These are phyloP conservation scores for Alternaria sp. DNA, from an alignment of 2,329 filamentous ascomycete species.

Conservation along the genomic window DNA sequence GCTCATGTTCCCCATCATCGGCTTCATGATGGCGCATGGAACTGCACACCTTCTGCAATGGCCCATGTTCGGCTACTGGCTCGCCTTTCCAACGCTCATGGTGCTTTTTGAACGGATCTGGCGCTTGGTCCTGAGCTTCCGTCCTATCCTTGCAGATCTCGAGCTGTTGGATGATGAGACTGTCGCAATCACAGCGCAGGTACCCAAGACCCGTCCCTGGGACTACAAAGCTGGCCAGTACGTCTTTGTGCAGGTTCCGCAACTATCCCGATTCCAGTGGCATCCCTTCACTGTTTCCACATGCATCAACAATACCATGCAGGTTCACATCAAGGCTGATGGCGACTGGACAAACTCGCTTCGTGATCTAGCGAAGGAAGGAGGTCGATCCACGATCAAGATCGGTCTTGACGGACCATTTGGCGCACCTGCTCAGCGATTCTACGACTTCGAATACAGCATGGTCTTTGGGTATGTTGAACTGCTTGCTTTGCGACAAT, in stretches of 20 bases:
- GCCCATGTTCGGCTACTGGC: slow-evolving; percentile 67
- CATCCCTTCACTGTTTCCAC: slow-evolving; percentile 68
- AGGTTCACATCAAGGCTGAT: slow-evolving; percentile 67
- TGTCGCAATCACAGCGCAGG: slow-evolving; percentile 59
- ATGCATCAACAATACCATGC: slow-evolving; percentile 62
- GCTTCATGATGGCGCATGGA: slow-evolving; percentile 65
- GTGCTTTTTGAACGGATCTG: slow-evolving; percentile 60
- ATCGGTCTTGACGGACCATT: slow-evolving; percentile 67
- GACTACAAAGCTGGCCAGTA: slow-evolving; percentile 67
- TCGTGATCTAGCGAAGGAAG: slow-evolving; percentile 53
- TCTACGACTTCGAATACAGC: slow-evolving; percentile 66
- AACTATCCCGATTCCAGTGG: slow-evolving; percentile 65
- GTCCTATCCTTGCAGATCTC: slow-evolving; percentile 59
- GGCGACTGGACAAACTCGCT: slow-evolving; percentile 65
- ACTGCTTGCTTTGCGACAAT: neutral
- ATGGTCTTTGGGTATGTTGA: slow-evolving; percentile 59
- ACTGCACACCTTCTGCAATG: slow-evolving; percentile 61
- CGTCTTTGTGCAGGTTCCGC: slow-evolving; percentile 64
- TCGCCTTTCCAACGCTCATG: slow-evolving; percentile 63
- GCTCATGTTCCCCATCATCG: slow-evolving; percentile 68
- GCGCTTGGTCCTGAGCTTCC: slow-evolving; percentile 60
- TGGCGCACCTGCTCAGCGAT: slow-evolving; percentile 66
- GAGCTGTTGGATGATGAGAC: slow-evolving; percentile 64
- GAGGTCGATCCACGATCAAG: slow-evolving; percentile 52
- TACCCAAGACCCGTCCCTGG: slow-evolving; percentile 61